Conservation (phyloP, 129 eudicot genomes). For the Logfia minima region DNA sequence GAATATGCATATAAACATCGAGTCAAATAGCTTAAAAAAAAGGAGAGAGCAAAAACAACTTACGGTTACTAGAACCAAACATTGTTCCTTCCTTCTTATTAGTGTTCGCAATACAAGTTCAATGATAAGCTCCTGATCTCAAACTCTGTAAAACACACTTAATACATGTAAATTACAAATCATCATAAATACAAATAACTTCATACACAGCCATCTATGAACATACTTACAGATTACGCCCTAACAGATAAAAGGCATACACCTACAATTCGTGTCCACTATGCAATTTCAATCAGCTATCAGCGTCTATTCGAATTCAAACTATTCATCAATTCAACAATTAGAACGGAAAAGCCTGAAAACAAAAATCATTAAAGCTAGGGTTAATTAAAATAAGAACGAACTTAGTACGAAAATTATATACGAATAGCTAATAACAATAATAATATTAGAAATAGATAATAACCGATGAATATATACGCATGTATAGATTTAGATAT, state of each 20-base stretch:
- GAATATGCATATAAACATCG: not conserved
- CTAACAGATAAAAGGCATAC: constrained; percentile 5
- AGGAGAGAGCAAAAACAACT: constrained; percentile 6
- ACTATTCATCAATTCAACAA: not conserved
- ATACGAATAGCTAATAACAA: not conserved
- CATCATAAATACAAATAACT: constrained; percentile 16
- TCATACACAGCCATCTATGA: not conserved
- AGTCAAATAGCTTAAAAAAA: not conserved
- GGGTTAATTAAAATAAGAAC: constrained; percentile 22
- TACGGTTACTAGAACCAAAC: constrained; percentile 35
- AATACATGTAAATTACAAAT: not conserved
- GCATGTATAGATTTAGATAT: not conserved
- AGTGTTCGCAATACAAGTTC: constrained; percentile 16
- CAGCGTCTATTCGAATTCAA: not conserved
- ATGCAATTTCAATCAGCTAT: not conserved
- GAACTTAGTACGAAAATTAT: constrained; percentile 11
- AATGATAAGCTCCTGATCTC: constrained; percentile 14
- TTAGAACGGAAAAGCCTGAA: not conserved
- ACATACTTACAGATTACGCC: constrained; percentile 15
- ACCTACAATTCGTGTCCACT: constrained; percentile 19
- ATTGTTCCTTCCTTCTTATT: constrained; percentile 25
- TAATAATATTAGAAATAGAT: not conserved
- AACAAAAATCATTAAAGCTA: not conserved
- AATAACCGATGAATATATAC: not conserved
- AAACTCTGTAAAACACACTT: constrained; percentile 18